A percentile compares a stretch with the other conserved stretches of the same genome.
phyloP scores from a whole-genome alignment of 116 monocot species.

The Cymodocea nodosa region DNA sequence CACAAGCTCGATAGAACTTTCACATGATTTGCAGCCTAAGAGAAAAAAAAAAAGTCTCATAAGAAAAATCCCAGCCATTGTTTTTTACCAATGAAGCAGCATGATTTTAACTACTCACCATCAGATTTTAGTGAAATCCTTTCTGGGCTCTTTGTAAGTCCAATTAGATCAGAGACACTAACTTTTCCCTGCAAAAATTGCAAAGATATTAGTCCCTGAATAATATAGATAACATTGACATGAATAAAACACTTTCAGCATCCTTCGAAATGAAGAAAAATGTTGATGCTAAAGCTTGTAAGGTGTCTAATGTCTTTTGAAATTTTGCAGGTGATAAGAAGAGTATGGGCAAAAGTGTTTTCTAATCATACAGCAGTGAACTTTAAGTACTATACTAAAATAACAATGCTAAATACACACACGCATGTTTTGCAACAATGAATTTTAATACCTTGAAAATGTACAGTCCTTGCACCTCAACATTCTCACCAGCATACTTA shows the following conservation, averaged over 20 bases:
- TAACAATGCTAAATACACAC: too few relatives aligned
- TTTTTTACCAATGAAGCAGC: neutral
- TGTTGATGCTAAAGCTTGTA: too few relatives aligned
- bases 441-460: constrained; percentile 53
- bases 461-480: constrained; percentile 58
- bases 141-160: constrained; percentile 46
- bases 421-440: too few relatives aligned
- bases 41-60: neutral
- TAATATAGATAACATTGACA: neutral
- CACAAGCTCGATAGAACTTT: constrained; percentile 73
- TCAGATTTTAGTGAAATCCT: constrained; percentile 41
- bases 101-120: constrained; percentile 25
- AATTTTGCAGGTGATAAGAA: too few relatives aligned
- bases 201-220: neutral
- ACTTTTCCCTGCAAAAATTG: constrained; percentile 50
- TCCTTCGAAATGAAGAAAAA: neutral
- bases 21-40: constrained; percentile 43
- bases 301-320: too few relatives aligned
- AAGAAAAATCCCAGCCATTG: neutral
- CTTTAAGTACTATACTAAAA: too few relatives aligned
- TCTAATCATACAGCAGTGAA: too few relatives aligned
- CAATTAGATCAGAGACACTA: constrained; percentile 77
- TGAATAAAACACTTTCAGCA: neutral
- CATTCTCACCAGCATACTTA: constrained; percentile 79
- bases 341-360: too few relatives aligned